Conservation (phyloP, 768 basidiomycete genomes). For the Russula ochroleuca region DNA sequence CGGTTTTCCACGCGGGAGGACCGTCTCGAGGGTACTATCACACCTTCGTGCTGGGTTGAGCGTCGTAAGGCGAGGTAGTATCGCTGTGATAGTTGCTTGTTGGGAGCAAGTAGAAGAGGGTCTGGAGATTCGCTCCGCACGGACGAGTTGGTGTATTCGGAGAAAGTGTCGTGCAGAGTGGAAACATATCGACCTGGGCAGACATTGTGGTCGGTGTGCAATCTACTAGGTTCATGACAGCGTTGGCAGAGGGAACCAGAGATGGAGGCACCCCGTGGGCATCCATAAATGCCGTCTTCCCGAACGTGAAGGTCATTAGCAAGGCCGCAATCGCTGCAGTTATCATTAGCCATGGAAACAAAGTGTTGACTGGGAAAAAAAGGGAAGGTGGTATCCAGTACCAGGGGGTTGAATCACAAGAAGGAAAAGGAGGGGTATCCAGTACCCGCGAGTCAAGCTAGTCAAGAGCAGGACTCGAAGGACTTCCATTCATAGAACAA, state of each 20-base stretch:
- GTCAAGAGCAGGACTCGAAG: not conserved
- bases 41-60: not conserved
- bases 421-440: not conserved
- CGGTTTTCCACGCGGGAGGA: slow-evolving; percentile 5
- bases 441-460: too few species aligned
- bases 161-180: not conserved
- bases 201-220: not conserved
- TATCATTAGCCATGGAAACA: slow-evolving; percentile 13
- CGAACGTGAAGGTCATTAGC: slow-evolving; percentile 7
- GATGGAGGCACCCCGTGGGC: not conserved
- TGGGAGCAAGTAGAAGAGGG: slow-evolving; percentile 8
- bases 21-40: slow-evolving; percentile 6
- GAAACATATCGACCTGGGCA: not conserved
- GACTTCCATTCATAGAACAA: slow-evolving; percentile 11
- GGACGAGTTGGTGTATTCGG: not conserved
- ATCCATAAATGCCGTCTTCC: slow-evolving; percentile 18
- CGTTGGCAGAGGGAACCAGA: not conserved
- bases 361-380: not conserved
- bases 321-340: slow-evolving; percentile 17
- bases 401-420: not conserved
- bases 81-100: slow-evolving; percentile 7
- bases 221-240: not conserved
- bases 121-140: slow-evolving; percentile 12
- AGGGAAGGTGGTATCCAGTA: slow-evolving; percentile 13
- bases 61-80: slow-evolving; percentile 1